Conservation (phyloP, 2,329 filamentous ascomycete genomes). For the Fusarium sororula region DNA sequence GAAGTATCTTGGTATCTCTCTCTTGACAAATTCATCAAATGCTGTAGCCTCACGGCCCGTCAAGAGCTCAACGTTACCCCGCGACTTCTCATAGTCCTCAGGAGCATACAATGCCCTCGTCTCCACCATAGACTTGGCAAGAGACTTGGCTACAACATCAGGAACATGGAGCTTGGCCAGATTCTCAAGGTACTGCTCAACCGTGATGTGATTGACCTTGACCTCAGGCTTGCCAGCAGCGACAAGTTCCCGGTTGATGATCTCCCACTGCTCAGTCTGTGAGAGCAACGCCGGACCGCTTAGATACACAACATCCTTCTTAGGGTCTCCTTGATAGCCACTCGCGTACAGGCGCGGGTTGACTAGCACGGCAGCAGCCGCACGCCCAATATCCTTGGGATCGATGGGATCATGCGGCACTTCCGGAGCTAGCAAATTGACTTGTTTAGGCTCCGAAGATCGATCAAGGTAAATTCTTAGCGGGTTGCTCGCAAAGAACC, state of each 20-base stretch:
- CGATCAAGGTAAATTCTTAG: background rate
- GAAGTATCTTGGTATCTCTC: background rate
- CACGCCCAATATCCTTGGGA: background rate
- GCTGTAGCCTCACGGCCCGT: background rate
- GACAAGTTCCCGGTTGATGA: background rate
- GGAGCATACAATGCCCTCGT: background rate
- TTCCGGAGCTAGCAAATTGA: background rate
- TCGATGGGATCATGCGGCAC: background rate
- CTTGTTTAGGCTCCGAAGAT: background rate
- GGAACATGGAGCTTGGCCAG: background rate
- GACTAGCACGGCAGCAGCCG: background rate
- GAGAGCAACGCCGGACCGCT: background rate
- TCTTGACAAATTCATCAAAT: background rate
- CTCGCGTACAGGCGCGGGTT: background rate
- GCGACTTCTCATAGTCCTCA: background rate
- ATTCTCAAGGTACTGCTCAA: background rate
- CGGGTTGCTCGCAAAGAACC: background rate
- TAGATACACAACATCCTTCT: background rate
- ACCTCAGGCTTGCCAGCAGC: background rate
- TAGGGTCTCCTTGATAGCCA: background rate
- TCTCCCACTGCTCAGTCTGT: background rate
- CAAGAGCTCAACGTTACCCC: background rate
- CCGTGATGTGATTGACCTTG: background rate
- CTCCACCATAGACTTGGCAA: background rate
- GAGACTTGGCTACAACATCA: background rate